Percentiles rank a stretch among this genome's conserved stretches.
Evolutionary conservation across 2,329 filamentous ascomycete species (phyloP).

Genomic region (Thelonectria rubi): DNA sequence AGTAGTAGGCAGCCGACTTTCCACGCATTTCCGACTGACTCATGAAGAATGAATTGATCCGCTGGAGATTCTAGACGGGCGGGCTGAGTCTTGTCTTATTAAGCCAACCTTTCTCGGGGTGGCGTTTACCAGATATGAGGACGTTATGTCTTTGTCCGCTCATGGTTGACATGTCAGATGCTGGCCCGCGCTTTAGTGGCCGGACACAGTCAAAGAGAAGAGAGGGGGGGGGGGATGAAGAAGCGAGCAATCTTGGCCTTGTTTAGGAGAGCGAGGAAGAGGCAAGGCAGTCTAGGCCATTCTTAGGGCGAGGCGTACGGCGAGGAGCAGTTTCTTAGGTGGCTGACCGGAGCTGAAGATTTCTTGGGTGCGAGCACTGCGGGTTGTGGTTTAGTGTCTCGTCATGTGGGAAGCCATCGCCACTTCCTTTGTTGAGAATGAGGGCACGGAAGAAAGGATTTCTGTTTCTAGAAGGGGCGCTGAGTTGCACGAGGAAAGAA

Average conservation of each 20-base stretch:
- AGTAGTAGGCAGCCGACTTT: conserved; percentile 3
- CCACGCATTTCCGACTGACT: conserved; percentile 5
- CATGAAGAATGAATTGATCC: not conserved
- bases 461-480: not conserved
- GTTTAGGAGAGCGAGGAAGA: not conserved
- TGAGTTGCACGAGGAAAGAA: not conserved
- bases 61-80: not conserved
- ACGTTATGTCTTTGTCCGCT: conserved; percentile 16
- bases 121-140: not conserved
- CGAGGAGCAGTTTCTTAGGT: not conserved
- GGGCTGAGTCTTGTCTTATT: not conserved
- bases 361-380: not conserved
- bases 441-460: not conserved
- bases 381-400: not conserved
- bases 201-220: not conserved
- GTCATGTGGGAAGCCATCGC: not conserved
- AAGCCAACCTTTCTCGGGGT: conserved; percentile 2
- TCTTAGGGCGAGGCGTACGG: not conserved
- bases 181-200: conserved; percentile 3
- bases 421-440: not conserved
- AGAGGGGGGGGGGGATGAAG: not conserved
- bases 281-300: not conserved
- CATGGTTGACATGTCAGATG: conserved; percentile 16
- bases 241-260: no score
- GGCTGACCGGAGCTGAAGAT: not conserved